Evolutionary conservation across 2,329 filamentous ascomycete genomes (phyloP).

Genomic region (Pseudocercospora ulei): DNA sequence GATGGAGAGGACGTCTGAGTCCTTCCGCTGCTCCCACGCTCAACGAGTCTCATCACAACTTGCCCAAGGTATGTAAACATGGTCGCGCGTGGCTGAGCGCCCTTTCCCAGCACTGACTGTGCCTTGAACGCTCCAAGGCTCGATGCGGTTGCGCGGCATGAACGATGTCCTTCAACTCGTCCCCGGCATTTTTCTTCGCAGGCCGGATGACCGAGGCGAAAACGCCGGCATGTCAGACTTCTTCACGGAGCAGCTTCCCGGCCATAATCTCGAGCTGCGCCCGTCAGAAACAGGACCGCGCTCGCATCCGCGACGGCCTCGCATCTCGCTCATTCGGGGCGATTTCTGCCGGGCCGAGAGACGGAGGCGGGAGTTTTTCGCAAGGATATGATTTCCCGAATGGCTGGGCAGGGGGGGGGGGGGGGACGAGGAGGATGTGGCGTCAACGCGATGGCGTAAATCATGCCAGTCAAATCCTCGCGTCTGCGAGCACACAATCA

Average conservation of each 20-base stretch:
- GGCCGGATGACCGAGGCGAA: slow-evolving; percentile 35
- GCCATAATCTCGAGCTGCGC: slow-evolving; percentile 34
- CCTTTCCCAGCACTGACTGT: no score
- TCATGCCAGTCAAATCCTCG: no score
- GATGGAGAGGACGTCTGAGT: slow-evolving; percentile 1
- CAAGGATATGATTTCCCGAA: no score
- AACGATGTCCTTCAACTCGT: slow-evolving; percentile 21
- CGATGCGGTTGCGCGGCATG: no score
- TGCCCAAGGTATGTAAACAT: background rate
- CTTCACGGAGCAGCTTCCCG: slow-evolving; percentile 30
- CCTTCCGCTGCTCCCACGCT: slow-evolving; percentile 7
- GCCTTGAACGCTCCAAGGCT: no score
- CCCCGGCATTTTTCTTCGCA: slow-evolving; percentile 35
- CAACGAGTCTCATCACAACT: background rate
- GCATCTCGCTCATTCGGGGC: background rate
- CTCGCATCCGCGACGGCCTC: slow-evolving; percentile 21
- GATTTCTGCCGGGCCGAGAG: no score
- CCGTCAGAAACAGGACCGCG: slow-evolving; percentile 36
- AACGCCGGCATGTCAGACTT: slow-evolving; percentile 26
- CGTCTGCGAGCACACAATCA: no score
- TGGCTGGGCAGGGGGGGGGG: background rate
- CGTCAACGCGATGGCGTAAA: no score
- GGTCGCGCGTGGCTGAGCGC: no score
- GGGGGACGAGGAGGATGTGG: no score
- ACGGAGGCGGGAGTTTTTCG: no score